These are phyloP conservation scores for Xylaria sp. DNA, from an alignment of 2,329 filamentous ascomycete genomes.

Conservation along the genomic window DNA sequence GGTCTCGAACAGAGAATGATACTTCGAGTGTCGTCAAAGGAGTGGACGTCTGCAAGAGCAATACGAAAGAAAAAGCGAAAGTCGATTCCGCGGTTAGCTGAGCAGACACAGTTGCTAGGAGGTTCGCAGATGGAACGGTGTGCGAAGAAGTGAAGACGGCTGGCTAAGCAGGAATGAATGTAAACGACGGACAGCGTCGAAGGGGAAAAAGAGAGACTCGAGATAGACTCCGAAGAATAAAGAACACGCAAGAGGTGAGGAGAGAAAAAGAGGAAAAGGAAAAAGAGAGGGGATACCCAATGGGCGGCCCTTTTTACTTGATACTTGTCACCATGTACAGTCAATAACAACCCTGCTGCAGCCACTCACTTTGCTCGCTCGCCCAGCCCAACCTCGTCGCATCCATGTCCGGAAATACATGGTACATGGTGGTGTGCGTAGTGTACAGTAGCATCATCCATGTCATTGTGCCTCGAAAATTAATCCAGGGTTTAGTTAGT, in stretches of 20 bases:
- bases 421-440: neutral
- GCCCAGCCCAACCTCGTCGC: slow-evolving; percentile 13
- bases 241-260: slow-evolving; percentile 45
- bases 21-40: slow-evolving; percentile 49
- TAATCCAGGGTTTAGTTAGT: neutral
- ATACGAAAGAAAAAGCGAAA: slow-evolving; percentile 50
- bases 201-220: slow-evolving; percentile 49
- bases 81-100: slow-evolving; percentile 50
- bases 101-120: slow-evolving; percentile 48
- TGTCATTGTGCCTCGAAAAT: neutral
- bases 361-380: neutral
- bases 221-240: slow-evolving; percentile 50
- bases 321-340: neutral
- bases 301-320: slow-evolving; percentile 40
- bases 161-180: slow-evolving; percentile 48
- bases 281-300: slow-evolving; percentile 40
- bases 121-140: slow-evolving; percentile 38
- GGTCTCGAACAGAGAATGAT: slow-evolving; percentile 46
- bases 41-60: slow-evolving; percentile 49
- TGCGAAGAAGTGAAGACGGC: slow-evolving; percentile 46
- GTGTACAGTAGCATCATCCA: neutral
- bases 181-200: slow-evolving; percentile 48
- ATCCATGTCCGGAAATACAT: neutral
- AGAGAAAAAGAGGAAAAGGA: slow-evolving; percentile 40
- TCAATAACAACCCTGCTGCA: neutral